These are phyloP conservation scores for Terana coerulea DNA, from an alignment of 768 basidiomycete genomes.

Conservation along the genomic window DNA sequence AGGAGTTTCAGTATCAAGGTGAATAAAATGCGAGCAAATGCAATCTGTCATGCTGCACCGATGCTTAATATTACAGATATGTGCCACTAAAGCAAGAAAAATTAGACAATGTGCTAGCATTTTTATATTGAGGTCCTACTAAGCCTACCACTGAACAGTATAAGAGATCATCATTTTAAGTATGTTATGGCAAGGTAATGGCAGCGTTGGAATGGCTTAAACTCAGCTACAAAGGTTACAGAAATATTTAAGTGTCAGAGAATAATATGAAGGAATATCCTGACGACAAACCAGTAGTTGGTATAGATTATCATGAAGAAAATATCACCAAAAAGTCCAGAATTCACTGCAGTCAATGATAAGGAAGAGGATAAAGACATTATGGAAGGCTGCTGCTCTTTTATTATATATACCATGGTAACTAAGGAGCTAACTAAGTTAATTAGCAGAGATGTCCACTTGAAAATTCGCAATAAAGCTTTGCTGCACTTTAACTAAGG, in stretches of 20 bases:
- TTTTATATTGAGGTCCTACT: slow-evolving; percentile 30
- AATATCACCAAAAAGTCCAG: not conserved
- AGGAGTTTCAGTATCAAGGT: slow-evolving; percentile 8
- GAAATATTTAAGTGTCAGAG: slow-evolving; percentile 14
- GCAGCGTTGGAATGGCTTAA: slow-evolving; percentile 15
- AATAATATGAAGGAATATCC: slow-evolving; percentile 14
- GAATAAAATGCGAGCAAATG: slow-evolving; percentile 33
- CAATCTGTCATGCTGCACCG: slow-evolving; percentile 30
- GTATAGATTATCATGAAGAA: slow-evolving; percentile 1
- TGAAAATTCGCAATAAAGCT: slow-evolving; percentile 22
- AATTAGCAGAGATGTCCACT: slow-evolving; percentile 10
- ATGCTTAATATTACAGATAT: slow-evolving; percentile 28
- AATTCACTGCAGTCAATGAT: slow-evolving; percentile 22
- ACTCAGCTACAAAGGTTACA: slow-evolving; percentile 15
- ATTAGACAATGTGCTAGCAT: slow-evolving; percentile 28
- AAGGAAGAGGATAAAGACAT: slow-evolving; percentile 28
- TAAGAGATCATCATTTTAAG: slow-evolving; percentile 20
- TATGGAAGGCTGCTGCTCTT: slow-evolving; percentile 30
- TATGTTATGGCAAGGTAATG: slow-evolving; percentile 9
- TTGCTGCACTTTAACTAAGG: slow-evolving; percentile 24
- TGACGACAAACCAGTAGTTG: slow-evolving; percentile 23
- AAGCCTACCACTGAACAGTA: slow-evolving; percentile 21
- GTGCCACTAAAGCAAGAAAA: slow-evolving; percentile 31
- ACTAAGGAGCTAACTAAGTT: slow-evolving; percentile 20
- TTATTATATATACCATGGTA: slow-evolving; percentile 18